Evolutionary conservation across 768 basidiomycete genomes (phyloP), one percentile per base, ranked within the genome.

Genomic region (Hydnomerulius pinastri): DNA sequence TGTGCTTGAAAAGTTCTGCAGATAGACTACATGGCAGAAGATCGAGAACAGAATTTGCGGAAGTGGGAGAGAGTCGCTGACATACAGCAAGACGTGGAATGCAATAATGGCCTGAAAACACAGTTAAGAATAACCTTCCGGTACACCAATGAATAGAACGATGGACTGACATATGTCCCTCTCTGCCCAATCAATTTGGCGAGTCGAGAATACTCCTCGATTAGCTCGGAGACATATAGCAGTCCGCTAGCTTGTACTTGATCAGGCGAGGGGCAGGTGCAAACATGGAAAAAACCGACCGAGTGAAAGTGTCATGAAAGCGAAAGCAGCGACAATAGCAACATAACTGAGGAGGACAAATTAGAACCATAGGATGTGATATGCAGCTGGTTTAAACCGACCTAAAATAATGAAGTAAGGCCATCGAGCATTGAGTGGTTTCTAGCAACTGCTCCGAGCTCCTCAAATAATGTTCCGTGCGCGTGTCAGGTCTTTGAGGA

Each of bases 211-310:
- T 96, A 87, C 65, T 98, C 96, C 68, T 98, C 96, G 54, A 98
- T 98, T 27, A 98, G 68, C 66, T 98, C 96, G 2, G 95, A 94
- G 27, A 96, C 73, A 77, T 96, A 98, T 47, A 98, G 73, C 38
- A 98, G 75, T 6, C 95, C 96, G 70, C 91, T 95, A 42, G 96
- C 96, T 96, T 65, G 11, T 52, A 20, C 40, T 25, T 2, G 50
- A 41, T 62, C 35, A 55, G 56, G 36, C 33, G 12, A 18, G 48
- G 24, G n/a, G 41, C 20, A 33, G 18, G 3, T 28, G 39, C 39
- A 27, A 43, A 37, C 28, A 24, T 47, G 12, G 41, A 53, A 20
- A 23, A 40, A 36, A 72, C 82, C 42, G 46, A 93, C 94, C 94
- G 44, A 98, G 76, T 9, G 92, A 93, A 35, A 98, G 77, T 1